A percentile compares a stretch with the other conserved stretches of the same genome.
These are phyloP conservation scores for Colletotrichum filicis DNA, from an alignment of 2,329 filamentous ascomycete species.

Conservation along the genomic window DNA sequence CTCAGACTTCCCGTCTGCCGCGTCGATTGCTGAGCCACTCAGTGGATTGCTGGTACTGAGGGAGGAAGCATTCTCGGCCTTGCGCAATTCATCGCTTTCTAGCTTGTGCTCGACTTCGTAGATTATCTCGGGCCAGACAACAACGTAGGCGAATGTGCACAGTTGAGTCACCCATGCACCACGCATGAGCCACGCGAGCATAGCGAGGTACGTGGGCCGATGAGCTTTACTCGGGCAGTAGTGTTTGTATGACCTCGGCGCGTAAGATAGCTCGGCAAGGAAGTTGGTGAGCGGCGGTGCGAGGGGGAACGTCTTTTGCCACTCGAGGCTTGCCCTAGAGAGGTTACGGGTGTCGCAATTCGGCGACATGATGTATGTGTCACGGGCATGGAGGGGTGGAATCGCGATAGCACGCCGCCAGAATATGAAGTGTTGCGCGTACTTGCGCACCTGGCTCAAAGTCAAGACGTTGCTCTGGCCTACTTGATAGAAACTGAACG, in stretches of 20 bases:
- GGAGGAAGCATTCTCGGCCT: conserved; percentile 37
- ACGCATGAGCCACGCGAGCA: conserved; percentile 92
- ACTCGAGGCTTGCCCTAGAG: conserved; percentile 74
- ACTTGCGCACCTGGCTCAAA: conserved; percentile 83
- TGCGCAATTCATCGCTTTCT: conserved; percentile 70
- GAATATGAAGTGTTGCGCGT: conserved; percentile 93
- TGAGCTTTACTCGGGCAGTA: conserved; percentile 91
- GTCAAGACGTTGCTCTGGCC: conserved; percentile 78
- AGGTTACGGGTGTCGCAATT: conserved; percentile 84
- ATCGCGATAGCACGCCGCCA: conserved; percentile 95
- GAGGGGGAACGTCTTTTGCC: conserved; percentile 83
- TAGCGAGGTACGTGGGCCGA: conserved; percentile 86
- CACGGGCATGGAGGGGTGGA: conserved; percentile 87
- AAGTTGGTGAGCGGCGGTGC: conserved; percentile 87
- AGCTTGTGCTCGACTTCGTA: conserved; percentile 81
- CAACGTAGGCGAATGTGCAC: conserved; percentile 89
- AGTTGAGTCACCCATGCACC: conserved; percentile 95
- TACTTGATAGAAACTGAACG: conserved; percentile 71
- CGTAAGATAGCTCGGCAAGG: conserved; percentile 82
- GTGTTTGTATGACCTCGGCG: conserved; percentile 83
- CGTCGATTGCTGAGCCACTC: conserved; percentile 35
- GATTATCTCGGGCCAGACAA: conserved; percentile 85
- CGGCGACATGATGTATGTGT: conserved; percentile 91
- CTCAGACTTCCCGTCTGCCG: conserved; percentile 42
- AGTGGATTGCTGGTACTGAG: conserved; percentile 23